These are phyloP conservation scores for Phyllosticta ampelicida DNA, from an alignment of 2,329 filamentous ascomycete species.

Conservation along the genomic window DNA sequence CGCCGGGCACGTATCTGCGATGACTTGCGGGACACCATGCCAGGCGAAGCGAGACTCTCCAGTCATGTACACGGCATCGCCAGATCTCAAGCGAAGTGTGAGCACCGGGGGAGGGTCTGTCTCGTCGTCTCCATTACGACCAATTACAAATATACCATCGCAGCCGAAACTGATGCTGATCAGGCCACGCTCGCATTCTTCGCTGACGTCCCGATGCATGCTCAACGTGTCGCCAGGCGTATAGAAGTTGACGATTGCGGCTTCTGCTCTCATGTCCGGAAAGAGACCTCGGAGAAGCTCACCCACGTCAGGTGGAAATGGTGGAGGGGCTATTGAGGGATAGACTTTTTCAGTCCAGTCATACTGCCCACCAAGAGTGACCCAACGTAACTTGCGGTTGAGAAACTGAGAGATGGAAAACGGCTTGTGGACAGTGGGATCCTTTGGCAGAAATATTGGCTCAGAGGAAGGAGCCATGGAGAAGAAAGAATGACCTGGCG, in stretches of 20 bases:
- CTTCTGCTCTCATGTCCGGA: constrained; percentile 66
- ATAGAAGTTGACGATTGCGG: constrained; percentile 91
- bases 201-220: constrained; percentile 88
- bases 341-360: constrained; percentile 88
- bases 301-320: constrained; percentile 65
- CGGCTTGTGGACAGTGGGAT: constrained; percentile 63
- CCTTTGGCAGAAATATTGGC: constrained; percentile 44
- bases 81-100: constrained; percentile 62
- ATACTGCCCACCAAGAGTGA: constrained; percentile 90
- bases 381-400: constrained; percentile 77
- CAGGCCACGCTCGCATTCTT: constrained; percentile 65
- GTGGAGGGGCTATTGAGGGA: constrained; percentile 53
- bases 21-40: constrained; percentile 87
- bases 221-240: constrained; percentile 82
- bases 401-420: constrained; percentile 60
- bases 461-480: constrained; percentile 19
- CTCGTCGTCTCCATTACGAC: constrained; percentile 46
- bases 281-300: constrained; percentile 59
- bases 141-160: constrained; percentile 78
- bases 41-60: constrained; percentile 74
- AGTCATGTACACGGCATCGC: constrained; percentile 86
- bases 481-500: constrained; percentile 39
- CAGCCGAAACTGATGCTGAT: constrained; percentile 85
- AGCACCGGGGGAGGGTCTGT: constrained; percentile 25
- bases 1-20: constrained; percentile 66